A percentile compares a stretch with the other conserved stretches of the same genome.
Evolutionary conservation across 2,329 filamentous ascomycete species (phyloP).

Genomic region (Aureobasidium sp.): DNA sequence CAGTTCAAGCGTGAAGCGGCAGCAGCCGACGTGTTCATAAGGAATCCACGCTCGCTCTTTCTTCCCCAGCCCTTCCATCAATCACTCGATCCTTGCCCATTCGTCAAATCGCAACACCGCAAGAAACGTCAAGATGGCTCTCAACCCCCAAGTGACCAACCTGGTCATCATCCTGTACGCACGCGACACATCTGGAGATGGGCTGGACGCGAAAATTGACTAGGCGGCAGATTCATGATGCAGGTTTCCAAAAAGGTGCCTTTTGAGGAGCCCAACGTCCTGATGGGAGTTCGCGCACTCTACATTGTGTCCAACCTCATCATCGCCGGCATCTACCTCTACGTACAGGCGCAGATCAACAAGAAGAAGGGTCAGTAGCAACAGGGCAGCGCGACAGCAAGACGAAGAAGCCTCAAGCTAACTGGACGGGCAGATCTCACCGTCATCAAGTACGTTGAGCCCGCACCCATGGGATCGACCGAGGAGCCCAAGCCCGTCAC

Average conservation of each 20-base stretch:
- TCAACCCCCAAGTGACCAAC: slow-evolving; percentile 50
- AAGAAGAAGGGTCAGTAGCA: slow-evolving; percentile 77
- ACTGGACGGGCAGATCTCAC: slow-evolving; percentile 62
- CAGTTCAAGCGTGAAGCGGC: not conserved
- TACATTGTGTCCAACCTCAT: slow-evolving; percentile 69
- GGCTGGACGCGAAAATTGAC: slow-evolving; percentile 1
- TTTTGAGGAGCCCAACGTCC: slow-evolving; percentile 75
- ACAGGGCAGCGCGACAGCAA: not conserved
- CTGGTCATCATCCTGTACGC: slow-evolving; percentile 72
- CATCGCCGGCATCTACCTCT: slow-evolving; percentile 78
- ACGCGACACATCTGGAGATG: not conserved
- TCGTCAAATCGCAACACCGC: slow-evolving; percentile 3
- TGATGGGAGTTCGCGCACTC: slow-evolving; percentile 54
- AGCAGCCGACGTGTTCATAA: slow-evolving; percentile 6
- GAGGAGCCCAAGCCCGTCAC: slow-evolving; percentile 96
- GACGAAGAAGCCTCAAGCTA: not conserved
- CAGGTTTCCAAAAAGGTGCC: slow-evolving; percentile 93
- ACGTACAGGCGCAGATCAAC: slow-evolving; percentile 77
- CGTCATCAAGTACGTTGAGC: slow-evolving; percentile 97
- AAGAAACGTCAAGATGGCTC: slow-evolving; percentile 11
- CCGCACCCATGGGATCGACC: slow-evolving; percentile 80
- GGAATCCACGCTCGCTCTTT: not conserved
- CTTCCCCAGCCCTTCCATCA: slow-evolving; percentile 9
- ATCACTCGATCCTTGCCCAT: not conserved
- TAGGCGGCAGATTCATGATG: slow-evolving; percentile 63